Evolutionary conservation across 495 filamentous ascomycete genomes (phyloP).

Genomic region (Podospora pseudocomata): DNA sequence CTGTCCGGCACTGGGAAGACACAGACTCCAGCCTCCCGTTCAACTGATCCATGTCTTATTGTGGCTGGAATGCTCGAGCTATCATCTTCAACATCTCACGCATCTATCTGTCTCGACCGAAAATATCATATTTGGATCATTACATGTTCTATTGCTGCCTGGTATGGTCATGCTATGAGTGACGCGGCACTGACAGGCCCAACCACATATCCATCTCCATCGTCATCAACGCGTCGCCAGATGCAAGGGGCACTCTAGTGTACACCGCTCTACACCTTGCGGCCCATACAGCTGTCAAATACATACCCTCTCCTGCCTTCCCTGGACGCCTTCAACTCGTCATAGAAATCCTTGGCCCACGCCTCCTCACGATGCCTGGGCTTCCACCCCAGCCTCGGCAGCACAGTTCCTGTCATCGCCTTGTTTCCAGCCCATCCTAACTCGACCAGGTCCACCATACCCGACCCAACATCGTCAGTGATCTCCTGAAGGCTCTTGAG

Average conservation of each 20-base stretch:
- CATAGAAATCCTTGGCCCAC: slow-evolving; percentile 8
- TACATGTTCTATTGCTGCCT: background rate
- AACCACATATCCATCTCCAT: background rate
- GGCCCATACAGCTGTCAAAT: slow-evolving; percentile 9
- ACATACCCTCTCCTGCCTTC: background rate
- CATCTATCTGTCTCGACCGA: background rate
- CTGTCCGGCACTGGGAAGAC: background rate
- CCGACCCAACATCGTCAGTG: slow-evolving; percentile 6
- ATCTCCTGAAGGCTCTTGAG: slow-evolving; percentile 1
- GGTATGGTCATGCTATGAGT: background rate
- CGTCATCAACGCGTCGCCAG: background rate
- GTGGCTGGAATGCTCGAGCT: background rate
- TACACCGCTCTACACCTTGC: background rate
- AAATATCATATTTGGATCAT: background rate
- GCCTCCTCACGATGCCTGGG: slow-evolving; percentile 4
- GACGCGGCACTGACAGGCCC: background rate
- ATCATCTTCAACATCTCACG: background rate
- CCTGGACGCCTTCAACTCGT: slow-evolving; percentile 7
- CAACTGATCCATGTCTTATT: background rate
- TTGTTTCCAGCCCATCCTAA: slow-evolving; percentile 13
- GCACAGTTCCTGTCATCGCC: slow-evolving; percentile 6
- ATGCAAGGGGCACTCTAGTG: background rate
- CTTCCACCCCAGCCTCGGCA: slow-evolving; percentile 10
- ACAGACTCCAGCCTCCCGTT: background rate
- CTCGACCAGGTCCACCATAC: slow-evolving; percentile 10